These are phyloP conservation scores for Salix arbutifolia DNA, from an alignment of 345 rosid species.

Conservation along the genomic window DNA sequence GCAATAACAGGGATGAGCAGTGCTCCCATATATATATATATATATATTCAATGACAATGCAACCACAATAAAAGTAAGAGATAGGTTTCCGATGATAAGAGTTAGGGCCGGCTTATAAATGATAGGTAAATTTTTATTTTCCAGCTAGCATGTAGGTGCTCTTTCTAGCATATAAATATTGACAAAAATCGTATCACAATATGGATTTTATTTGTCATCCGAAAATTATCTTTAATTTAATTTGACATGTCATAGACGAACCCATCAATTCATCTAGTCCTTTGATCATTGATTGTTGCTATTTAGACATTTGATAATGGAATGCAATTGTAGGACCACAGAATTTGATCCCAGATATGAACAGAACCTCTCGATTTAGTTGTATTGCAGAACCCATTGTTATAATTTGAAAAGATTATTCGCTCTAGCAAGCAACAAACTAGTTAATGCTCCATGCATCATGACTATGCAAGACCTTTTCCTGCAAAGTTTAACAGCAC, in stretches of 20 bases:
- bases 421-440: not conserved
- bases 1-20: not conserved
- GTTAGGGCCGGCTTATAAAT: no score
- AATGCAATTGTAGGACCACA: slow-evolving; percentile 12
- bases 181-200: not conserved
- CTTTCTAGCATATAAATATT: no score
- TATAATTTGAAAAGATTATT: not conserved
- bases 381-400: not conserved
- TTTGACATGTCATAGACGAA: slow-evolving; percentile 2
- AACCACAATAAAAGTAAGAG: no score
- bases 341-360: not conserved
- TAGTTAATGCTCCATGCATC: no score
- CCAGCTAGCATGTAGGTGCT: not conserved
- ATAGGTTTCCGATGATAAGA: no score
- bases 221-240: not conserved
- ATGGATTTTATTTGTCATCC: not conserved
- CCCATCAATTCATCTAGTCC: not conserved
- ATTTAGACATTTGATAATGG: not conserved
- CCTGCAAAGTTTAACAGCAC: not conserved
- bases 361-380: not conserved
- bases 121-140: not conserved
- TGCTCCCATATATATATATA: no score
- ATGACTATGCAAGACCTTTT: not conserved
- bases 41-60: no score
- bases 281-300: not conserved